phyloP scores from a whole-genome alignment of 225 moss, liverwort and hornwort genomes.

The Antitrichia curtipendula region DNA sequence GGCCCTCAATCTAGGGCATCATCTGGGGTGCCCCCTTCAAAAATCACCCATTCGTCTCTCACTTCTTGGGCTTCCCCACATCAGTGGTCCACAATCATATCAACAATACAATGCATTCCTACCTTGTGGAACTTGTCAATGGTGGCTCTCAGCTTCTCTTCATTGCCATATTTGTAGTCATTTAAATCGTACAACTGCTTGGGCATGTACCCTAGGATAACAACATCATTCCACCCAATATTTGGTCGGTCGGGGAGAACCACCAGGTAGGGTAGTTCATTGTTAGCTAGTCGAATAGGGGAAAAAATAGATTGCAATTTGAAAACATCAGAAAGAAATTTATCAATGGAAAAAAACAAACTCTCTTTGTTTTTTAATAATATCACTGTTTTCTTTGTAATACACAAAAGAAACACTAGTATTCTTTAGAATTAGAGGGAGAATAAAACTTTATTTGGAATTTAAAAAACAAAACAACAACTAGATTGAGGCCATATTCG shows the following conservation, averaged over 20 bases:
- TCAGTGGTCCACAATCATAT: conserved; percentile 62
- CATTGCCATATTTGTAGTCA: conserved; percentile 54
- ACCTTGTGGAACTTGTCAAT: conserved; percentile 37
- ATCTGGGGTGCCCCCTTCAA: conserved; percentile 72
- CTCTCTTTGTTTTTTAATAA: too few species aligned
- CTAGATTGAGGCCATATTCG: too few species aligned
- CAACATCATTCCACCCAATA: background rate
- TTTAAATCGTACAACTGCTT: conserved; percentile 68
- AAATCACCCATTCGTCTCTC: conserved; percentile 66
- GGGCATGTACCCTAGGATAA: conserved; percentile 64
- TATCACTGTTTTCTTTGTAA: too few species aligned
- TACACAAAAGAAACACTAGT: too few species aligned
- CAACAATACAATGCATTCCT: conserved; percentile 52
- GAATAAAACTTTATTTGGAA: too few species aligned
- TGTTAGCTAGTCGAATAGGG: background rate
- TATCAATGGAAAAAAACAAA: too few species aligned
- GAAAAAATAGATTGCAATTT: background rate
- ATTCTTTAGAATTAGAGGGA: too few species aligned
- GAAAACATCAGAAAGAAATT: background rate
- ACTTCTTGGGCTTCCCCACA: conserved; percentile 43
- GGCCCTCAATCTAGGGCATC: conserved; percentile 80
- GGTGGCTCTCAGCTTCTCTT: conserved; percentile 42
- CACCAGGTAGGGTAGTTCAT: too few species aligned
- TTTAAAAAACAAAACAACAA: too few species aligned
- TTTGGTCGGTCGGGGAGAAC: too few species aligned